Evolutionary conservation across 805 yeast species (phyloP), one percentile per base, ranked within the genome.

Genomic region (Hanseniaspora vineae): DNA sequence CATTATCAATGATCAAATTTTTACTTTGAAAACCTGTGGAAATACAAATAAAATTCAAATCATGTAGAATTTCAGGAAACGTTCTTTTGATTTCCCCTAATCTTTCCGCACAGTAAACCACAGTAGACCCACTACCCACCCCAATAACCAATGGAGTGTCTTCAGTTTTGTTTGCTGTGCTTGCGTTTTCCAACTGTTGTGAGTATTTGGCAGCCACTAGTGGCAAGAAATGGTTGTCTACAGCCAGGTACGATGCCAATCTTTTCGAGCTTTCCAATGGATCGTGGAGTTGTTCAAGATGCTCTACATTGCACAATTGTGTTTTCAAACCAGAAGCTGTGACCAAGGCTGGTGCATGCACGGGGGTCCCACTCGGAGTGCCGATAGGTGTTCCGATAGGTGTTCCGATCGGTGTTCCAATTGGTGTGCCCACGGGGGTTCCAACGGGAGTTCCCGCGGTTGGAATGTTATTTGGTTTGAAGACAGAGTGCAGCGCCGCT

Each of bases 1-100:
- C 92, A 57, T 88, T 88, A 49, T 77, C 83, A 50, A 86, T 68
- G 56, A 92, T 89, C 55, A 92, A 73, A 57, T 81, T 86, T 58
- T 84, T 84, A 42, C 94, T 83, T 67, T 92, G 99, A 73, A 89
- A 92, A 1, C 98, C 98, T 1, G 99, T 92, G 45, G 99, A 95
- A 43, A 92, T 79, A 66, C 96, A 92, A 32, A 79, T 75, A 54
- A 85, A 79, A 42, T 74, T 62, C 46, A 63, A 62, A 48, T 64
- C 66, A 29, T 45, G 42, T 17, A 48, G 15, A 53, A 54, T 17
- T 53, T 55, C 55, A 72, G 67, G 35, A 59, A 48, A 50, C 75
- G 66, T 44, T 11, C 18, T 42, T 32, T 48, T 48, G 12, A 48
- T 48, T 64, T 84, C 88, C 9, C 95, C 95, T 49, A 92, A 75